Evolutionary conservation across 768 basidiomycete genomes (phyloP), one percentile per base, ranked within the genome.

Genomic region (Termitomyces eurrhizus): DNA sequence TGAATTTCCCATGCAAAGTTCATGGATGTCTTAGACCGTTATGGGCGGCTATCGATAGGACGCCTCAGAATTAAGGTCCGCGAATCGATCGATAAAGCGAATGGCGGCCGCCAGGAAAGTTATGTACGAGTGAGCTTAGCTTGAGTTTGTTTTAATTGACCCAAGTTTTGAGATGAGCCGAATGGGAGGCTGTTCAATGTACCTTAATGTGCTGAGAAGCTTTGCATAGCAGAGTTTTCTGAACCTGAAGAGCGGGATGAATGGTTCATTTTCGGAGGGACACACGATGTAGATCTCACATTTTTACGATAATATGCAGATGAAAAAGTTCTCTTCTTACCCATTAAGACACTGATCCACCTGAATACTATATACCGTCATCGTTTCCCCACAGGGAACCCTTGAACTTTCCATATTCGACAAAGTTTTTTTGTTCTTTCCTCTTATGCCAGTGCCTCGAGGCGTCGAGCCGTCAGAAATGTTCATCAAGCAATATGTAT

Each of bases 371-470:
- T 14, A 48, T 26, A 37, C 35, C 37, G 29, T 50, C 36, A 13
- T 24, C 14, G 16, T 29, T 11, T 50, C 13, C 39, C 9, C 48
- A 52, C 26, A 29, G 35, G 21, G 57, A 35, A 39, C 32, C 66
- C 60, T 67, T 65, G 62, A 59, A 62, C 52, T 55, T 67, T 63
- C 66, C 63, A 63, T 61, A 62, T 48, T 37, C 53, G 60, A 42
- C 35, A 32, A 8, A 39, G 44, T 37, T 54, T 56, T 62, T 58
- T 37, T 42, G 29, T 29, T 21, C n/a, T 35, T 16, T 52, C 33
- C 45, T 33, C 37, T 48, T 35, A 39, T 18, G 7, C 37, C 6
- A 24, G 41, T 21, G 63, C 63, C 63, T 61, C 63, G 56, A 62
- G 63, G 63, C 60, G 36, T 53, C 18, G 16, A n/a, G 29, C 21